Percentiles rank a stretch among this genome's conserved stretches.
phyloP scores from a whole-genome alignment of 768 basidiomycete genomes.

The Hemileccinum impolitum region DNA sequence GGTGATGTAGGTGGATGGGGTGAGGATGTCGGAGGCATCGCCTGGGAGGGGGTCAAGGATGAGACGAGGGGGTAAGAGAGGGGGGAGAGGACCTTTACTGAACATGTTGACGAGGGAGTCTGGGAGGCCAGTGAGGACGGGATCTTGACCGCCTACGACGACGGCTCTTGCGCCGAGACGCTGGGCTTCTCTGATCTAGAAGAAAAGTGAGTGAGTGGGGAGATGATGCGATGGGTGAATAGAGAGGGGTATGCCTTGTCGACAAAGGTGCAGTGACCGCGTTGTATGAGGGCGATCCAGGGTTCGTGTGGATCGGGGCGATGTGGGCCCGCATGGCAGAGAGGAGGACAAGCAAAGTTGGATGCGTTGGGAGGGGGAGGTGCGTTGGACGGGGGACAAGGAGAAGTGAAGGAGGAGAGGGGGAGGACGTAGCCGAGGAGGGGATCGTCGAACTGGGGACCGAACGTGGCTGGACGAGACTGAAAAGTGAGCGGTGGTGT shows the following conservation, averaged over 20 bases:
- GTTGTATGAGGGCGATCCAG: slow-evolving; percentile 90
- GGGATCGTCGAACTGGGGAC: slow-evolving; percentile 63
- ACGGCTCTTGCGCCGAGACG: slow-evolving; percentile 78
- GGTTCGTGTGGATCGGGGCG: slow-evolving; percentile 60
- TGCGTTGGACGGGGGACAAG: slow-evolving; percentile 40
- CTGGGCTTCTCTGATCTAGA: slow-evolving; percentile 55
- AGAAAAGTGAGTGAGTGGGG: not conserved
- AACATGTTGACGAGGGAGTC: slow-evolving; percentile 89
- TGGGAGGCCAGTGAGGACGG: slow-evolving; percentile 59
- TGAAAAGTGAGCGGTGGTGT: slow-evolving; percentile 66
- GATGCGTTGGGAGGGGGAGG: not conserved
- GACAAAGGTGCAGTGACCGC: slow-evolving; percentile 88
- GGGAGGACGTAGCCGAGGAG: slow-evolving; percentile 73
- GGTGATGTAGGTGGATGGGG: slow-evolving; percentile 86
- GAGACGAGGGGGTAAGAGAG: slow-evolving; percentile 19
- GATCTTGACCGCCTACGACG: slow-evolving; percentile 86
- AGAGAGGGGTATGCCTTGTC: slow-evolving; percentile 59
- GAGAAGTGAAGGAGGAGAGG: slow-evolving; percentile 56
- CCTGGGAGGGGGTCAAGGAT: slow-evolving; percentile 41
- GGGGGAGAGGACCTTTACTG: slow-evolving; percentile 68
- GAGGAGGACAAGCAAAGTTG: slow-evolving; percentile 65
- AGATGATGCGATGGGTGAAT: slow-evolving; percentile 20
- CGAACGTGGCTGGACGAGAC: slow-evolving; percentile 75
- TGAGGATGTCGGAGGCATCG: slow-evolving; percentile 80
- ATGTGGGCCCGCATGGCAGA: slow-evolving; percentile 56